Base-by-base conservation (phyloP, 2,329 filamentous ascomycete genomes). In the Cytospora leucostoma region DNA sequence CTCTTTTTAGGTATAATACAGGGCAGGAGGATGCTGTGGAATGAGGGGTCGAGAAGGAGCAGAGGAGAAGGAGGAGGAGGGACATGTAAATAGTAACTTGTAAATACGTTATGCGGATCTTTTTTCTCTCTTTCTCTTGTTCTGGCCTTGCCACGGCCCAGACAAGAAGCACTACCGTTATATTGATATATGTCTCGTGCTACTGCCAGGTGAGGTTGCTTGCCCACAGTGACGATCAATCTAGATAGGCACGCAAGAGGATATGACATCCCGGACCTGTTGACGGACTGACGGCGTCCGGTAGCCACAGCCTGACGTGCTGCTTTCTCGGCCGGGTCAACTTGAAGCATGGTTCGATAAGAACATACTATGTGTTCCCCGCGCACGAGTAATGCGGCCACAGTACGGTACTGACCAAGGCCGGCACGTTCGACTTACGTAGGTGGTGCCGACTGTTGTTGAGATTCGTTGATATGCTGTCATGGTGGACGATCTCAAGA, bases 351-450 rank as follows among this genome's bases (percentile, higher is more conserved):
- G 21, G n/a, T 21, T 12, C 44, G n/a, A 47, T n/a, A 19, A 47
- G 44, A 47, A 19, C 44, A 47, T 51, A 27, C 27, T 27, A 27
- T 27, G 27, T 27, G 11, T 40, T 7, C 50, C 38, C 49, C 7
- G 51, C 33, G 38, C 38, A 52, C 58, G 58, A 61, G 58, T 61
- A 61, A 61, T 55, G 58, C 50, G 54, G 38, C 51, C 58, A 61
- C 51, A 54, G 44, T 21, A 21, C 5, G 44, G 17, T 47, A 47
- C n/a, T 19, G 44, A 47, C 19, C 44, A 19, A 21, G n/a, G 44
- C 12, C 44, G n/a, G 21, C 44, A 47, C 44, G 44, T 6, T 47
- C n/a, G n/a, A 11, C 44, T 47, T 47, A 47, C 44, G 44, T 47
- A 47, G 44, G 11, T 21, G 44, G 11, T 21, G 10, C 44, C 1